phyloP scores from a whole-genome alignment of 768 basidiomycete species.

The Cystobasidiopsis lactophilus region DNA sequence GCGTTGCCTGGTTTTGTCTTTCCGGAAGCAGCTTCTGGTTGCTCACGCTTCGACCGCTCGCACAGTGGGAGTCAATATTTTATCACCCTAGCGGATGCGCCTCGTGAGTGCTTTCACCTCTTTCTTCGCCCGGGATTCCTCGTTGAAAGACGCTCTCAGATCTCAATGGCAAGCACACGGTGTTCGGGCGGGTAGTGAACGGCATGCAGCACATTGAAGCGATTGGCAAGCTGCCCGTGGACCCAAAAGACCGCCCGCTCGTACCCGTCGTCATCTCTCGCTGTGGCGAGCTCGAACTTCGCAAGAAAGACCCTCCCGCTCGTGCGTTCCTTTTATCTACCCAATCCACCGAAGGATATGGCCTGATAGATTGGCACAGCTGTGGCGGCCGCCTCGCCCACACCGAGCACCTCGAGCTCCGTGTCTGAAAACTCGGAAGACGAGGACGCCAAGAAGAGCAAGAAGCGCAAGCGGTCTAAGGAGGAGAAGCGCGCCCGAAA shows the following conservation, averaged over 20 bases:
- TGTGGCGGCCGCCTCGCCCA: constrained; percentile 1
- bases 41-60: constrained; percentile 20
- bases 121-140: no score
- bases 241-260: constrained; percentile 51
- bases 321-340: neutral
- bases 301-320: constrained; percentile 4
- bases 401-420: constrained; percentile 14
- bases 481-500: constrained; percentile 13
- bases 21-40: neutral
- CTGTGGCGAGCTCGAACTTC: constrained; percentile 51
- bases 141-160: constrained; percentile 29
- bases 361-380: neutral
- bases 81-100: constrained; percentile 41
- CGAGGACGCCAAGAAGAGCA: constrained; percentile 14
- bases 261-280: constrained; percentile 45
- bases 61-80: constrained; percentile 65
- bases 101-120: no score
- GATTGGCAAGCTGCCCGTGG: constrained; percentile 41
- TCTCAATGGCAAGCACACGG: constrained; percentile 38
- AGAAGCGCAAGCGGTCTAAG: constrained; percentile 22
- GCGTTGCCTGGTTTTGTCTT: neutral
- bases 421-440: no score
- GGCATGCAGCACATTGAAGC: constrained; percentile 15
- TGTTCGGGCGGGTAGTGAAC: constrained; percentile 27
- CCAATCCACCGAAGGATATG: neutral